These are phyloP conservation scores for Microdochium trichocladiopsis DNA, from an alignment of 2,329 filamentous ascomycete genomes.

Conservation along the genomic window DNA sequence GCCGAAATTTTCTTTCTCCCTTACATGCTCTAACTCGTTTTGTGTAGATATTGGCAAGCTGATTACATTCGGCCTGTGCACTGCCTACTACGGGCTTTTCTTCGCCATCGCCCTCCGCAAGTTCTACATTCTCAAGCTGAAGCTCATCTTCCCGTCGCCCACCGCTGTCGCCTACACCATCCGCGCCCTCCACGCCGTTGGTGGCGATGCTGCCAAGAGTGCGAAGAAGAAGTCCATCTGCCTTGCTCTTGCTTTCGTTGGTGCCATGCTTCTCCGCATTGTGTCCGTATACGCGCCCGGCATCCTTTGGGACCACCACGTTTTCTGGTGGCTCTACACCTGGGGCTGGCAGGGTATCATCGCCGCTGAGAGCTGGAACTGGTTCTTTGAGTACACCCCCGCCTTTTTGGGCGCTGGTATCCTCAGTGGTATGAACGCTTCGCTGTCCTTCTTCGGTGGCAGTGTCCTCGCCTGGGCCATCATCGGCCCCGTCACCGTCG, in stretches of 20 bases:
- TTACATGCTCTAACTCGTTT: too few species aligned
- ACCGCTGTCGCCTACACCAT: constrained; percentile 54
- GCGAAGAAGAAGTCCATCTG: constrained; percentile 50
- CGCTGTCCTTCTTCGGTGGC: constrained; percentile 49
- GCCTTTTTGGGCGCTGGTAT: constrained; percentile 52
- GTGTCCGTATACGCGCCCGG: constrained; percentile 50
- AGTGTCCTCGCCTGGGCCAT: constrained; percentile 48
- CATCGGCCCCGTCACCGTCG: constrained; percentile 36
- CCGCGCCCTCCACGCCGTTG: constrained; percentile 46
- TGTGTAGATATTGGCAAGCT: constrained; percentile 40
- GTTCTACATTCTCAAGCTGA: constrained; percentile 51
- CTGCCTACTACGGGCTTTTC: constrained; percentile 46
- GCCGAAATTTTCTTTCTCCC: too few species aligned
- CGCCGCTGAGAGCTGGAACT: constrained; percentile 48
- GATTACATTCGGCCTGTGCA: constrained; percentile 41
- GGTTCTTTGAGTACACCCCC: constrained; percentile 51
- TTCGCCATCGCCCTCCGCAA: constrained; percentile 45
- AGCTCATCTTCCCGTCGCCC: constrained; percentile 50
- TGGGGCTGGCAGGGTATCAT: background rate
- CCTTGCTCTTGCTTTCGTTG: constrained; percentile 38
- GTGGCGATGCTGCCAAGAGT: constrained; percentile 37
- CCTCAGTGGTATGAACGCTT: constrained; percentile 45
- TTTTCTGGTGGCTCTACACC: background rate
- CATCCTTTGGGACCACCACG: constrained; percentile 31
- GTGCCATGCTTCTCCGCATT: constrained; percentile 42